phyloP scores from a whole-genome alignment of 2,329 filamentous ascomycete genomes.

The Fusarium avenaceum region DNA sequence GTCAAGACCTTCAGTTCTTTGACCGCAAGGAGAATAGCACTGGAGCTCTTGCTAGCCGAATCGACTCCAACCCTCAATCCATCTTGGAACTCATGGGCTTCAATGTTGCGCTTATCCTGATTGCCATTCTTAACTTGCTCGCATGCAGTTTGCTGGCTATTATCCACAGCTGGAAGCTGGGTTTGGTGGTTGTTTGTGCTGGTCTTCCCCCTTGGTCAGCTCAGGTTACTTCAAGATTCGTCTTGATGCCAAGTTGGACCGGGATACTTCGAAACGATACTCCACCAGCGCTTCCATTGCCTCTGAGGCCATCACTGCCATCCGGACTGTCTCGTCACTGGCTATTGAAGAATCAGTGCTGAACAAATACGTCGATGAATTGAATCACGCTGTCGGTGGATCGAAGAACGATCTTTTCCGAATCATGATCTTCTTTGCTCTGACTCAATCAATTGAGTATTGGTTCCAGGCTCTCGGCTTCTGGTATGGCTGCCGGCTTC shows the following conservation, averaged over 20 bases:
- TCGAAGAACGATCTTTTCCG: constrained; percentile 51
- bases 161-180: constrained; percentile 62
- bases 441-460: constrained; percentile 56
- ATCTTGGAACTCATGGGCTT: constrained; percentile 60
- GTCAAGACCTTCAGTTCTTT: constrained; percentile 60
- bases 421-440: constrained; percentile 55
- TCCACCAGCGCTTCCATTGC: constrained; percentile 58
- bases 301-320: constrained; percentile 58
- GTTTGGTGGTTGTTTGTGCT: constrained; percentile 62
- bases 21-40: constrained; percentile 58
- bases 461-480: constrained; percentile 59
- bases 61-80: constrained; percentile 56
- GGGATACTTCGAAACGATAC: constrained; percentile 52
- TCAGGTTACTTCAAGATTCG: constrained; percentile 58
- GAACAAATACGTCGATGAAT: constrained; percentile 50
- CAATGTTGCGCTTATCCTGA: constrained; percentile 58
- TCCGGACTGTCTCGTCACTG: constrained; percentile 59
- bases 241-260: constrained; percentile 58
- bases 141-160: constrained; percentile 60
- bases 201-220: constrained; percentile 55
- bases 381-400: constrained; percentile 49
- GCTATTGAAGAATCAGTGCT: constrained; percentile 57
- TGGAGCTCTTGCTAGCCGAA: constrained; percentile 54
- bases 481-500: constrained; percentile 57
- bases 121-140: constrained; percentile 55